A percentile compares a stretch with the other conserved stretches of the same genome.
Evolutionary conservation across 768 basidiomycete species (phyloP).

Genomic region (Suillus fuscotomentosus): DNA sequence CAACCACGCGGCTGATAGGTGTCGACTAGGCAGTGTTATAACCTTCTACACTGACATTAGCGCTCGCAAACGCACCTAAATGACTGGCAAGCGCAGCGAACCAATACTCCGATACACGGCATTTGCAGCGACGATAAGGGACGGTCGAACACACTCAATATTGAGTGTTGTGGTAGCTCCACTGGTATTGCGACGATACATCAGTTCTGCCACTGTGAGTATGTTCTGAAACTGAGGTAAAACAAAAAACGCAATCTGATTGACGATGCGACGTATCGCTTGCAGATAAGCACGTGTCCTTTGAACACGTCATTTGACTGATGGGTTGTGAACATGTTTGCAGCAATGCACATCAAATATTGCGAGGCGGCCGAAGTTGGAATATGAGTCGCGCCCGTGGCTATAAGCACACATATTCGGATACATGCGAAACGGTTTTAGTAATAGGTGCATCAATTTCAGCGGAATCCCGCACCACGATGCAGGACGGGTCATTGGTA

Average conservation of each 20-base stretch:
- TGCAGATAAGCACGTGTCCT: not conserved
- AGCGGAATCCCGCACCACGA: conserved; percentile 1
- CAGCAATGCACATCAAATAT: not conserved
- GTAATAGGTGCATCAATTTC: not conserved
- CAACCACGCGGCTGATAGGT: not conserved
- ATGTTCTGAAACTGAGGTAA: not conserved
- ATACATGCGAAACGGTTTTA: not conserved
- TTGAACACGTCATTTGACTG: not conserved
- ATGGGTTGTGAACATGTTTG: not conserved
- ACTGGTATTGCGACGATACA: too few relatives aligned
- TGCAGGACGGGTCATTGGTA: not conserved
- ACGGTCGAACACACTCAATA: not conserved
- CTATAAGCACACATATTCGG: not conserved
- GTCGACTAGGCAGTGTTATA: not conserved
- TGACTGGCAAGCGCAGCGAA: not conserved
- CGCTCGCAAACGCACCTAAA: not conserved
- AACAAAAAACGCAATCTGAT: not conserved
- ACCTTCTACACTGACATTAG: not conserved
- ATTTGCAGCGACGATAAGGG: not conserved
- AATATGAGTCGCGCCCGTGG: not conserved
- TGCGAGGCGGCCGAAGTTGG: not conserved
- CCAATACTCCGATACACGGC: not conserved
- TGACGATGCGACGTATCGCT: not conserved
- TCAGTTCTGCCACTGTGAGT: not conserved
- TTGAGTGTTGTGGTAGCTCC: not conserved